Percentiles rank a stretch among this genome's conserved stretches.
Conservation (phyloP, 2,329 filamentous ascomycete genomes). For the Dactylellina leptospora region DNA sequence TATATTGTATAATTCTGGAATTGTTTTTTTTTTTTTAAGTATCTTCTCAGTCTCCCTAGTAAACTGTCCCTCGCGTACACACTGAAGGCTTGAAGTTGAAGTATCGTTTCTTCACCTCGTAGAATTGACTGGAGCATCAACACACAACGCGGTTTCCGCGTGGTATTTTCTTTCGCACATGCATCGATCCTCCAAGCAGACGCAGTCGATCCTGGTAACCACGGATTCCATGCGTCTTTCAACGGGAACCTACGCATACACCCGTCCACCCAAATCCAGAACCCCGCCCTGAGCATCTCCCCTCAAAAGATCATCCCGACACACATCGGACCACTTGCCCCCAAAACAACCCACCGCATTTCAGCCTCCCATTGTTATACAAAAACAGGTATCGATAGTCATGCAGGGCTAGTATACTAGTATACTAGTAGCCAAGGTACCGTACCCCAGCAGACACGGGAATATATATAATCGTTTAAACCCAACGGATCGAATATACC, state of each 20-base stretch:
- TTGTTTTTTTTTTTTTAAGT: neutral
- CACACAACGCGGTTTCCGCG: neutral
- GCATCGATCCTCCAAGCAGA: too few species aligned
- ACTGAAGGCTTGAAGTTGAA: too few species aligned
- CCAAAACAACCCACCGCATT: too few species aligned
- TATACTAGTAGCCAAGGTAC: too few species aligned
- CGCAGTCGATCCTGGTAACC: too few species aligned
- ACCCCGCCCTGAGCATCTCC: neutral
- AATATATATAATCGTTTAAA: neutral
- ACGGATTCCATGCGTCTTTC: neutral
- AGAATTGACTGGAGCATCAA: too few species aligned
- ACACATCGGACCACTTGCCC: constrained; percentile 20
- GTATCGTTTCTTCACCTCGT: too few species aligned
- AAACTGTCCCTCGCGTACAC: too few species aligned
- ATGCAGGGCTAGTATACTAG: too few species aligned
- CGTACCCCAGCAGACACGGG: too few species aligned
- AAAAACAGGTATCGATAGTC: too few species aligned
- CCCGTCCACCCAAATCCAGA: neutral
- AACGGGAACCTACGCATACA: neutral
- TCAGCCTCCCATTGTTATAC: too few species aligned
- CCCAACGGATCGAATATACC: constrained; percentile 23
- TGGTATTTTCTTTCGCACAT: neutral
- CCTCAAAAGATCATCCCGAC: constrained; percentile 2
- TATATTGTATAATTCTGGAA: constrained; percentile 43
- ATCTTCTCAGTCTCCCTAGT: neutral